Evolutionary conservation across 495 filamentous ascomycete genomes (phyloP), one percentile per base, ranked within the genome.

Genomic region (Tuber melanosporum): DNA sequence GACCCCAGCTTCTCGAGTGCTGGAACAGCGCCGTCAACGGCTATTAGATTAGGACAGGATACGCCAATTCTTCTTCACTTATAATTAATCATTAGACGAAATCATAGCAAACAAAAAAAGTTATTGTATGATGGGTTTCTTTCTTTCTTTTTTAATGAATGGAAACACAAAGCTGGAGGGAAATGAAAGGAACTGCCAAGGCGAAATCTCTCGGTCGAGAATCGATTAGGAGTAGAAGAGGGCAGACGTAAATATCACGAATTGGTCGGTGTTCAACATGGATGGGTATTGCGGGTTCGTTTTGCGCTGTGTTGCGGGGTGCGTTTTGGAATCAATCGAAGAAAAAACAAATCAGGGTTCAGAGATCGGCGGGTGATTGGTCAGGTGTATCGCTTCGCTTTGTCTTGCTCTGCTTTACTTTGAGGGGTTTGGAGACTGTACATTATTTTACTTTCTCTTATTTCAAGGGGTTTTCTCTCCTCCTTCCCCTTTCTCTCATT

Each of bases 11-110:
- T 26, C 78, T 80, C 22, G 78, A 80, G 41, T 80, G 78, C 49
- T 80, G 78, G 71, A 80, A 80, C 45, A 52, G 73, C 39, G 77
- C 77, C 73, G 62, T 80, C 45, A 80, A 80, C 70, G 75, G 78
- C 41, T 47, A 80, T 52, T 80, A 80, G 62, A 44, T 45, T 20
- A 39, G 20, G 26, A 32, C 57, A 52, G 19, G 36, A 19, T 70
- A 73, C 70, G 32, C 32, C 45, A 47, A 20, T 42, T 52, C 12
- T 45, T 71, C 43, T 74, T 71, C 62, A 42, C n/a, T 39, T 66
- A 43, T 52, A n/a, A 46, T 46, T n/a, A 74, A 32, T 71, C 71
- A 69, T 73, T 77, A 73, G 45, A 57, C 71, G 41, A 49, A 49
- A 73, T 32, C 73, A 52, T 4, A 44, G 71, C 70, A 43, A 44